phyloP scores from a whole-genome alignment of 2,329 filamentous ascomycete genomes.

The Tolypocladium guangdongense region DNA sequence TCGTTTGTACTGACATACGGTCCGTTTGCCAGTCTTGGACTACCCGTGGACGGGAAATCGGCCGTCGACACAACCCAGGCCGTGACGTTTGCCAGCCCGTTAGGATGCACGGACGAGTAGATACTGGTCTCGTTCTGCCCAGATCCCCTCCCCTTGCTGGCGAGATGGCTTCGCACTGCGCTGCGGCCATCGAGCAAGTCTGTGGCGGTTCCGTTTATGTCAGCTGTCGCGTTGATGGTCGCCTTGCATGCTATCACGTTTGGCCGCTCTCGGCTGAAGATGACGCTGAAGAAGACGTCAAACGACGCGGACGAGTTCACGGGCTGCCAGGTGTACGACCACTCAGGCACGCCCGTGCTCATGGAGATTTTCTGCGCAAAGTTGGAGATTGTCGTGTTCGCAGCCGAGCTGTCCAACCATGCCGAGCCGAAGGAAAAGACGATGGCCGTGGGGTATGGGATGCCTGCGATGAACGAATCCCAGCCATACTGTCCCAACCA shows the following conservation, averaged over 20 bases:
- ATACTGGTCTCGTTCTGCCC: slow-evolving; percentile 44
- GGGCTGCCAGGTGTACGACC: slow-evolving; percentile 58
- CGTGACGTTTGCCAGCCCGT: slow-evolving; percentile 49
- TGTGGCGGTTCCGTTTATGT: slow-evolving; percentile 46
- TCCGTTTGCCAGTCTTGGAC: slow-evolving; percentile 8
- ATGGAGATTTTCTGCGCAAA: slow-evolving; percentile 53
- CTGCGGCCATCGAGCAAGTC: slow-evolving; percentile 59
- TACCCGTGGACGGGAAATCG: slow-evolving; percentile 30
- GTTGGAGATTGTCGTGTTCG: slow-evolving; percentile 44
- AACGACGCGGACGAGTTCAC: slow-evolving; percentile 10
- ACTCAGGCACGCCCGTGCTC: slow-evolving; percentile 49
- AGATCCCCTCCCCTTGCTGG: slow-evolving; percentile 27
- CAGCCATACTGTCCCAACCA: slow-evolving; percentile 51
- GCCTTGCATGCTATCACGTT: slow-evolving; percentile 56
- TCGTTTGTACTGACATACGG: slow-evolving; percentile 40
- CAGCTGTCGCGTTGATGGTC: slow-evolving; percentile 43
- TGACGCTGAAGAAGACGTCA: slow-evolving; percentile 40
- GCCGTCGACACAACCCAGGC: slow-evolving; percentile 39
- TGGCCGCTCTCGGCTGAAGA: slow-evolving; percentile 29
- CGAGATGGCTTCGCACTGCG: slow-evolving; percentile 53
- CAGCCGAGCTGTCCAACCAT: slow-evolving; percentile 50
- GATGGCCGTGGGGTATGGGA: slow-evolving; percentile 45
- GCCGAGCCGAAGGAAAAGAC: slow-evolving; percentile 43
- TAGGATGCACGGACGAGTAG: slow-evolving; percentile 53
- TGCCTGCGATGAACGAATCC: slow-evolving; percentile 59